phyloP scores from a whole-genome alignment of 164 flowering plant species.

The Aristolochia californica region DNA sequence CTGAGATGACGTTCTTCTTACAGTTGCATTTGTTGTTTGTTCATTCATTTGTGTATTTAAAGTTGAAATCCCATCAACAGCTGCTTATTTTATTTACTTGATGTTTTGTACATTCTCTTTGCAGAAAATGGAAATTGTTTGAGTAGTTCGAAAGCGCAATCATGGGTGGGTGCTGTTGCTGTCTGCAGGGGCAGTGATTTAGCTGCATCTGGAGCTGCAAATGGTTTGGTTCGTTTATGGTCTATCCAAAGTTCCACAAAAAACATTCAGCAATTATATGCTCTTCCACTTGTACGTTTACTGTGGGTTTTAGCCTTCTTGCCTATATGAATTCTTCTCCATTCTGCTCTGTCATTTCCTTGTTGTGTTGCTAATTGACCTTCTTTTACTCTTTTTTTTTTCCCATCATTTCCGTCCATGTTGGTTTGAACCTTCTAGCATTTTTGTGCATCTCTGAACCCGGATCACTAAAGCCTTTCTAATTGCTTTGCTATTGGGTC shows the following conservation, averaged over 20 bases:
- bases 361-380: not conserved
- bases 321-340: no score
- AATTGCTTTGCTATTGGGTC: not conserved
- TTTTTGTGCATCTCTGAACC: not conserved
- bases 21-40: not conserved
- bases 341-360: not conserved
- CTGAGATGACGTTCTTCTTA: not conserved
- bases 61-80: not conserved
- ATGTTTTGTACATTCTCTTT: not conserved
- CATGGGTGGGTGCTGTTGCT: conserved; percentile 79
- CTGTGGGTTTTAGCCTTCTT: no score
- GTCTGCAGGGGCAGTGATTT: conserved; percentile 85
- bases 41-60: not conserved
- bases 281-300: conserved; percentile 78
- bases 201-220: conserved; percentile 97
- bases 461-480: not conserved
- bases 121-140: conserved; percentile 39
- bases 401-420: not conserved
- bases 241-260: conserved; percentile 51
- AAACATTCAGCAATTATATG: conserved; percentile 47
- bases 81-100: not conserved
- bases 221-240: conserved; percentile 82
- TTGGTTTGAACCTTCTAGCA: not conserved
- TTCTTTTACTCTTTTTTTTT: not conserved
- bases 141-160: conserved; percentile 34